A percentile compares a stretch with the other conserved stretches of the same genome.
Conservation (phyloP, 2,329 filamentous ascomycete genomes). For the Dothiorella sarmentorum region DNA sequence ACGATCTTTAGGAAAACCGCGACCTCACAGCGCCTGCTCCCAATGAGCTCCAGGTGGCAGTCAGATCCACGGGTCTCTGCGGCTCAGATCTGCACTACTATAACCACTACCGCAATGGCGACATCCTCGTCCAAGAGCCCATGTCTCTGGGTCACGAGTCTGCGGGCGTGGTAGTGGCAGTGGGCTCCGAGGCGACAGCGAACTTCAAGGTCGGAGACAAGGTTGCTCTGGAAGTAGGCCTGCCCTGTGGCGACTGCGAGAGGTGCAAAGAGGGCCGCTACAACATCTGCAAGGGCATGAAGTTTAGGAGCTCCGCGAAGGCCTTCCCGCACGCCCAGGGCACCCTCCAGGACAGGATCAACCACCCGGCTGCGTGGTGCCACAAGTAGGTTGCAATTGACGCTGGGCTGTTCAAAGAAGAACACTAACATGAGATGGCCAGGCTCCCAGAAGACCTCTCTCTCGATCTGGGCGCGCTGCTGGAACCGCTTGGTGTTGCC, state of each 20-base stretch:
- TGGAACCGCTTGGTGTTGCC: conserved; percentile 60
- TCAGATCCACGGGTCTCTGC: conserved; percentile 66
- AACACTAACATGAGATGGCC: not conserved
- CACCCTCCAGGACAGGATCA: conserved; percentile 60
- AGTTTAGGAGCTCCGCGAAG: conserved; percentile 59
- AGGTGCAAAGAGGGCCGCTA: conserved; percentile 56
- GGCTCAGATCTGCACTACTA: conserved; percentile 81
- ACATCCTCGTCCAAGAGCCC: conserved; percentile 77
- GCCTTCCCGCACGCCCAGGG: conserved; percentile 60
- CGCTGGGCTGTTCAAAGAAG: not conserved
- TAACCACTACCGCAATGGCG: conserved; percentile 79
- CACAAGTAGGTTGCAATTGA: conserved; percentile 41
- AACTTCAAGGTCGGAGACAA: conserved; percentile 70
- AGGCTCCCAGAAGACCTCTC: conserved; percentile 51
- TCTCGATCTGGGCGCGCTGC: conserved; percentile 55
- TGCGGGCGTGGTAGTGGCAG: conserved; percentile 70
- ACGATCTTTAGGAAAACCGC: conserved; percentile 51
- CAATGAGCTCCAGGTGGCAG: conserved; percentile 60
- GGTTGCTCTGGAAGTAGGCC: conserved; percentile 88
- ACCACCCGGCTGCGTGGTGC: conserved; percentile 59
- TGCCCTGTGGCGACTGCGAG: conserved; percentile 67
- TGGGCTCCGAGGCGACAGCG: conserved; percentile 65
- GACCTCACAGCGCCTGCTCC: conserved; percentile 44
- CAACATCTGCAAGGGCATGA: conserved; percentile 59
- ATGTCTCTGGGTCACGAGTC: conserved; percentile 79